These are phyloP conservation scores for Polyporus arcularius DNA, from an alignment of 768 basidiomycete species.

Conservation along the genomic window DNA sequence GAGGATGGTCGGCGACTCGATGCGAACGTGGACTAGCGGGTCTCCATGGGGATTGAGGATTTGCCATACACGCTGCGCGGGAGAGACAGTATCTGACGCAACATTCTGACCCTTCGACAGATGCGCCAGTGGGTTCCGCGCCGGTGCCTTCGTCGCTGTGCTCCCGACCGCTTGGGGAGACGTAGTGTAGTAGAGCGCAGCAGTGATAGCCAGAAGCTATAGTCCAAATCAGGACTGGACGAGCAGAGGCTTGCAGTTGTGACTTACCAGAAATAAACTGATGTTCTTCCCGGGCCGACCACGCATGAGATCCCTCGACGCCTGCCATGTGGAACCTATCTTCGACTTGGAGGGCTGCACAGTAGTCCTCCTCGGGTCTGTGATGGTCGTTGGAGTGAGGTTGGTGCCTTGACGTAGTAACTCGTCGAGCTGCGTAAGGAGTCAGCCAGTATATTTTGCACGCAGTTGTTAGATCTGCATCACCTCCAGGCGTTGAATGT, in stretches of 20 bases:
- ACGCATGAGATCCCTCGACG: conserved; percentile 50
- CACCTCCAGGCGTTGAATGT: conserved; percentile 90
- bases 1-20: conserved; percentile 79
- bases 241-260: neutral
- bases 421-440: conserved; percentile 67
- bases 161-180: conserved; percentile 40
- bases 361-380: conserved; percentile 21
- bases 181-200: conserved; percentile 73
- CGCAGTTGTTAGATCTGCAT: conserved; percentile 22
- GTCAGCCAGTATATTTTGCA: conserved; percentile 12
- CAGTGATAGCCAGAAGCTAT: conserved; percentile 80
- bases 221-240: neutral
- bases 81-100: conserved; percentile 33
- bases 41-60: conserved; percentile 70
- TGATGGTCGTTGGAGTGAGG: conserved; percentile 46
- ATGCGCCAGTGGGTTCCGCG: conserved; percentile 30
- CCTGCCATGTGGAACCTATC: conserved; percentile 44
- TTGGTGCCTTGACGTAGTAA: conserved; percentile 73
- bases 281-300: conserved; percentile 77
- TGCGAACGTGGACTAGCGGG: conserved; percentile 69
- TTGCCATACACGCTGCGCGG: conserved; percentile 75
- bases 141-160: conserved; percentile 22
- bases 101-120: conserved; percentile 18
- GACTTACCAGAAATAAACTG: conserved; percentile 72
- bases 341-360: conserved; percentile 35